A percentile compares a stretch with the other conserved stretches of the same genome.
Conservation (phyloP, 495 filamentous ascomycete species). For the Penicillium parvum region DNA sequence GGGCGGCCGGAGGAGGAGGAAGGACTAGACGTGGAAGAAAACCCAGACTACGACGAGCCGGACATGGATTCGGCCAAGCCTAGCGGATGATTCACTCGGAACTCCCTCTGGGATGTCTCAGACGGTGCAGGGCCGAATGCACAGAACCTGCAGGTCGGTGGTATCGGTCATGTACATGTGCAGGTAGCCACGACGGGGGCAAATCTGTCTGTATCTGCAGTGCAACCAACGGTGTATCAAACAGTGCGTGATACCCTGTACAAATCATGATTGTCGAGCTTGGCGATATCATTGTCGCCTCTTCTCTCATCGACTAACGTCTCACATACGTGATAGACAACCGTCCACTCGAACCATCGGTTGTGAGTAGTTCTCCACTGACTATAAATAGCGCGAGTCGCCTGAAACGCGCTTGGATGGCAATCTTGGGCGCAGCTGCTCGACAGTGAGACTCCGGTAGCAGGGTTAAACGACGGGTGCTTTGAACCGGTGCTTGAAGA, state of each 20-base stretch:
- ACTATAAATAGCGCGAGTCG: neutral
- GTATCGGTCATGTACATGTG: neutral
- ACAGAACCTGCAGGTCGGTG: neutral
- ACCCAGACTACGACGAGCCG: neutral
- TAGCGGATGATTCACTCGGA: neutral
- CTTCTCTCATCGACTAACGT: neutral
- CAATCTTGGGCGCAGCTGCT: constrained; percentile 1
- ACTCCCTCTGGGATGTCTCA: neutral
- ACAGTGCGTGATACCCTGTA: neutral
- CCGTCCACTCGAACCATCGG: constrained; percentile 1
- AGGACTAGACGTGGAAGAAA: neutral
- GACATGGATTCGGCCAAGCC: neutral
- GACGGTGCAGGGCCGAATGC: too few relatives aligned
- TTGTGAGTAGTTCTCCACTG: constrained; percentile 1
- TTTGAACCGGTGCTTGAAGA: neutral
- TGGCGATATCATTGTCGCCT: neutral
- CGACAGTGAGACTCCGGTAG: constrained; percentile 6
- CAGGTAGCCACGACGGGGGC: too few relatives aligned
- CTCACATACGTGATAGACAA: neutral
- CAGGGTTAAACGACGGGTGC: neutral
- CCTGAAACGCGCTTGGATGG: constrained; percentile 5
- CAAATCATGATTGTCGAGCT: neutral
- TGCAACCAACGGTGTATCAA: neutral
- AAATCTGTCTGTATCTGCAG: neutral
- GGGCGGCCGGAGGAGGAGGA: neutral